These are phyloP conservation scores for Solanum pimpinellifolium DNA, from an alignment of 257 asterid species.

Conservation along the genomic window DNA sequence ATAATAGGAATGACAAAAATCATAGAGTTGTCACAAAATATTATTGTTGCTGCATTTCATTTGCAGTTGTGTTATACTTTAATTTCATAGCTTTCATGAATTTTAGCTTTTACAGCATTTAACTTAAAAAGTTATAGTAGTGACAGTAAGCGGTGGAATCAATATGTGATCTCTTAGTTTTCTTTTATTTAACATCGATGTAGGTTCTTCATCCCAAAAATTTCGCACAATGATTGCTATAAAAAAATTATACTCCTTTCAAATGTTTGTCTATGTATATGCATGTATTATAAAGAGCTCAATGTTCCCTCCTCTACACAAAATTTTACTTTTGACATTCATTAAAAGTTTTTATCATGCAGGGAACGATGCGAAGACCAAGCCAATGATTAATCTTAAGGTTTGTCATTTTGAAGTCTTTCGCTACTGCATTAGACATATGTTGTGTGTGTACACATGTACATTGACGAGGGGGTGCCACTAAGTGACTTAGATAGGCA, in stretches of 20 bases:
- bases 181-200: neutral
- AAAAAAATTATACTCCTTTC: neutral
- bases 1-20: neutral
- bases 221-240: neutral
- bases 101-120: neutral
- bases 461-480: neutral
- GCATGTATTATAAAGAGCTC: neutral
- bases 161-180: neutral
- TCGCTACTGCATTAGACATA: neutral
- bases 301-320: neutral
- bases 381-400: neutral
- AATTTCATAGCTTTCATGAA: neutral
- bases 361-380: neutral
- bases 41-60: neutral
- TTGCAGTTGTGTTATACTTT: neutral
- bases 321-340: neutral
- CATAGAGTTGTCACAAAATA: neutral
- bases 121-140: neutral
- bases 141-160: neutral
- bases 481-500: neutral
- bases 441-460: neutral
- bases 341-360: neutral
- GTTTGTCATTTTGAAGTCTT: neutral
- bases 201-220: neutral
- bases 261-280: neutral